These are phyloP conservation scores for Microsporum audouinii DNA, from an alignment of 2,329 filamentous ascomycete genomes.

Conservation along the genomic window DNA sequence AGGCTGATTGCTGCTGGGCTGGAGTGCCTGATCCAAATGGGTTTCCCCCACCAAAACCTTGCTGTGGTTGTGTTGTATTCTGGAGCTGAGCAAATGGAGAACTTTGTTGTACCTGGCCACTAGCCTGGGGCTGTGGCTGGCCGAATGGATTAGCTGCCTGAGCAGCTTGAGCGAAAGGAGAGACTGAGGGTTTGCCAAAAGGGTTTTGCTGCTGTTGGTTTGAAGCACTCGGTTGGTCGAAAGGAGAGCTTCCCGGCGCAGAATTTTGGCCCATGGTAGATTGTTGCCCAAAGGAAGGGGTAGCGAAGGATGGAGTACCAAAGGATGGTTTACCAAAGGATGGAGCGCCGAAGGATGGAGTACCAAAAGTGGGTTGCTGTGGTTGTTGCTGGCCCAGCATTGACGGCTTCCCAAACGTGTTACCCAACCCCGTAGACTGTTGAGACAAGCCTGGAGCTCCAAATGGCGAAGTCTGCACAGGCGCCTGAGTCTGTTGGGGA, in stretches of 20 bases:
- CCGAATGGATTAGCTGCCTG: slow-evolving; percentile 14
- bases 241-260: slow-evolving; percentile 12
- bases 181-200: slow-evolving; percentile 8
- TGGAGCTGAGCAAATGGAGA: slow-evolving; percentile 13
- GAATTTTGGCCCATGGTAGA: slow-evolving; percentile 13
- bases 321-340: slow-evolving; percentile 3
- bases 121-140: slow-evolving; percentile 13
- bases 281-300: slow-evolving; percentile 4
- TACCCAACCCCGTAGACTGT: slow-evolving; percentile 12
- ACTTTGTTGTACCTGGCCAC: background rate
- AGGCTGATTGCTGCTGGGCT: slow-evolving; percentile 2
- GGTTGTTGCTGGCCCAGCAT: slow-evolving; percentile 24
- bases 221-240: slow-evolving; percentile 16
- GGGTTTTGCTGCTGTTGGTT: slow-evolving; percentile 4
- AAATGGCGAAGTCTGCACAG: slow-evolving; percentile 6
- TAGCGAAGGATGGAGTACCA: slow-evolving; percentile 3
- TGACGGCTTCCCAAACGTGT: slow-evolving; percentile 33
- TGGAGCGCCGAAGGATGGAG: background rate
- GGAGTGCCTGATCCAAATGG: background rate
- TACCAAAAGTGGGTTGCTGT: slow-evolving; percentile 11
- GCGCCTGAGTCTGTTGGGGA: slow-evolving; percentile 19
- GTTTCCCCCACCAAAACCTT: background rate
- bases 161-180: slow-evolving; percentile 27
- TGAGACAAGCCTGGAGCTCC: background rate
- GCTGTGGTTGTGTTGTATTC: background rate